Evolutionary conservation across 768 basidiomycete genomes (phyloP).

Genomic region (Termitomyces sp.): DNA sequence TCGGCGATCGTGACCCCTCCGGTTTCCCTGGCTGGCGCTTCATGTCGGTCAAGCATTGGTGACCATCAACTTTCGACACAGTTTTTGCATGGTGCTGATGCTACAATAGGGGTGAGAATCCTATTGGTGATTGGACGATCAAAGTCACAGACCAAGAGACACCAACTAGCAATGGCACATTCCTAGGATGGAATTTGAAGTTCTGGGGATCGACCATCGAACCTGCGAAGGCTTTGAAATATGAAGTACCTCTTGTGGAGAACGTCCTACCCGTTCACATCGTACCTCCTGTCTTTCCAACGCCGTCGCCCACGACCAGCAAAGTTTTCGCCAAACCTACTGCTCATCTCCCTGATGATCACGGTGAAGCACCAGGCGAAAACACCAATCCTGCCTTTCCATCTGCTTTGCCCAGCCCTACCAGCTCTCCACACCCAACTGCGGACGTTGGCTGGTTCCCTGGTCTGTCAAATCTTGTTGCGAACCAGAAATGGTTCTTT

Average conservation of each 20-base stretch:
- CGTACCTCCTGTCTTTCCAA: slow-evolving; percentile 32
- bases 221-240: slow-evolving; percentile 58
- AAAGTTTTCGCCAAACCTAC: slow-evolving; percentile 84
- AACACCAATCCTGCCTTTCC: slow-evolving; percentile 73
- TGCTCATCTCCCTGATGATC: slow-evolving; percentile 81
- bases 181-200: slow-evolving; percentile 90
- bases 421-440: slow-evolving; percentile 42
- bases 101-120: slow-evolving; percentile 80
- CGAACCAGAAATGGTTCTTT: slow-evolving; percentile 87
- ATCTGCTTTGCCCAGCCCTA: slow-evolving; percentile 24
- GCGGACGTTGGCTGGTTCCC: slow-evolving; percentile 82
- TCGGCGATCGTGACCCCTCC: slow-evolving; percentile 54
- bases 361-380: slow-evolving; percentile 77
- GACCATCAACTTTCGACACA: slow-evolving; percentile 20
- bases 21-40: slow-evolving; percentile 98
- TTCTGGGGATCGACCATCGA: slow-evolving; percentile 91
- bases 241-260: slow-evolving; percentile 53
- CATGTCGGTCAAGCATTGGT: slow-evolving; percentile 99
- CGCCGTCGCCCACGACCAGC: slow-evolving; percentile 34
- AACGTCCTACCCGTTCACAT: slow-evolving; percentile 45
- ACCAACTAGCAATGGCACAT: slow-evolving; percentile 51
- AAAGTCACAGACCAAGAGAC: slow-evolving; percentile 77
- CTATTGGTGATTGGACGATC: slow-evolving; percentile 88
- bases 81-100: slow-evolving; percentile 15
- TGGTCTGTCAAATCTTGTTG: slow-evolving; percentile 67